These are phyloP conservation scores for Monilinia fructigena DNA, from an alignment of 2,329 filamentous ascomycete genomes.

Conservation along the genomic window DNA sequence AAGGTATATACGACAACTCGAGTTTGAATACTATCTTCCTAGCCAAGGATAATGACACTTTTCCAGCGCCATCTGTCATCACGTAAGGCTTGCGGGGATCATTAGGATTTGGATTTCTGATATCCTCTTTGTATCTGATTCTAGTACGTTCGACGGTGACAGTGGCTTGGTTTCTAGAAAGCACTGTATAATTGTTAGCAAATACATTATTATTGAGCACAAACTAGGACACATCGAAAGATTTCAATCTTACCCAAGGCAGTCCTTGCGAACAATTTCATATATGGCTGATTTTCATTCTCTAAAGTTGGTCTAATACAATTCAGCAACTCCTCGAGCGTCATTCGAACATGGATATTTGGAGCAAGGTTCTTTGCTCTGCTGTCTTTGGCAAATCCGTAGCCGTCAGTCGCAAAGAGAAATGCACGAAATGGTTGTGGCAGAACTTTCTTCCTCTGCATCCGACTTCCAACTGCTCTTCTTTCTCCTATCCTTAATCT, in stretches of 20 bases:
- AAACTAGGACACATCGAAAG: background rate
- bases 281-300: constrained; percentile 48
- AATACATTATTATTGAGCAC: no score
- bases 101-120: constrained; percentile 17
- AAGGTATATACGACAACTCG: constrained; percentile 55
- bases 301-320: constrained; percentile 51
- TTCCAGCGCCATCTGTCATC: constrained; percentile 67
- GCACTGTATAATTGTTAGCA: constrained; percentile 42
- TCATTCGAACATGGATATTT: constrained; percentile 36
- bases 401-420: constrained; percentile 56
- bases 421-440: constrained; percentile 47
- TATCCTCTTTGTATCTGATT: constrained; percentile 43
- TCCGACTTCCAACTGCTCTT: constrained; percentile 43
- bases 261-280: constrained; percentile 60
- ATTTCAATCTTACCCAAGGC: constrained; percentile 48
- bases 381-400: constrained; percentile 16
- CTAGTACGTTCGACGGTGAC: constrained; percentile 48
- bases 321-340: constrained; percentile 47
- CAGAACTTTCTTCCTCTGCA: constrained; percentile 39
- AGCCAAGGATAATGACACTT: constrained; percentile 62
- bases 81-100: constrained; percentile 40
- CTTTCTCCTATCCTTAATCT: constrained; percentile 31
- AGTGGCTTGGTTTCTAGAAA: constrained; percentile 44
- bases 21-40: constrained; percentile 51
- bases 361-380: background rate